These are phyloP conservation scores for Backusella liffmaniae DNA, from an alignment of 192 early-diverging fungal genomes.

Conservation along the genomic window DNA sequence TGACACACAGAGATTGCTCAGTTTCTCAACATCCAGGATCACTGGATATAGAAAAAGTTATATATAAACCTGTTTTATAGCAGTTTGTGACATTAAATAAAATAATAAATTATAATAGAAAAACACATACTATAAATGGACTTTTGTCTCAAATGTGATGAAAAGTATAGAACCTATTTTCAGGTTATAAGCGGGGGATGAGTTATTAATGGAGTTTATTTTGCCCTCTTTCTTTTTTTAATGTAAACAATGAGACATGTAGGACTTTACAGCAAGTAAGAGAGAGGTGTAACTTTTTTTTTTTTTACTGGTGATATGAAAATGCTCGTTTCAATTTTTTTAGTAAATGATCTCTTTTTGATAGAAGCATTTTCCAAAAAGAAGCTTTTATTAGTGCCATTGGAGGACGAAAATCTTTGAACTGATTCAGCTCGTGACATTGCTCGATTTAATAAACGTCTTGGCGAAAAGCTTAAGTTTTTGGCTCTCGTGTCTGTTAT, in stretches of 20 bases:
- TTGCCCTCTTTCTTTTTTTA: background rate
- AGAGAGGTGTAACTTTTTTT: background rate
- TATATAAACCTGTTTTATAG: background rate
- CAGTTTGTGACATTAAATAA: background rate
- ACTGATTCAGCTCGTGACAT: background rate
- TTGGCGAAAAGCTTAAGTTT: background rate
- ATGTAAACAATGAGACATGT: background rate
- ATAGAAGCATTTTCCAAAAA: background rate
- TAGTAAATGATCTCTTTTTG: background rate
- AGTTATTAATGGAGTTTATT: background rate
- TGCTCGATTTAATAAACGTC: constrained; percentile 11
- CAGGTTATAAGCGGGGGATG: background rate
- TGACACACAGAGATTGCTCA: constrained; percentile 2
- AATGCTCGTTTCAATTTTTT: constrained; percentile 11
- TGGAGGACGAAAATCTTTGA: background rate
- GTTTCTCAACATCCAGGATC: background rate
- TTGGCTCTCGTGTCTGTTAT: background rate
- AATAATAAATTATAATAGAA: background rate
- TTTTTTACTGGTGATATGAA: background rate
- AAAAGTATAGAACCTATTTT: background rate
- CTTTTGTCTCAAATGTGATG: background rate
- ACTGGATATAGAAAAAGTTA: background rate
- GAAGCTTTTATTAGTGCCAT: background rate
- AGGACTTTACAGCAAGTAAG: background rate
- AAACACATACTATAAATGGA: background rate